Conservation (phyloP, 495 filamentous ascomycete genomes). For the Penicillium steckii region DNA sequence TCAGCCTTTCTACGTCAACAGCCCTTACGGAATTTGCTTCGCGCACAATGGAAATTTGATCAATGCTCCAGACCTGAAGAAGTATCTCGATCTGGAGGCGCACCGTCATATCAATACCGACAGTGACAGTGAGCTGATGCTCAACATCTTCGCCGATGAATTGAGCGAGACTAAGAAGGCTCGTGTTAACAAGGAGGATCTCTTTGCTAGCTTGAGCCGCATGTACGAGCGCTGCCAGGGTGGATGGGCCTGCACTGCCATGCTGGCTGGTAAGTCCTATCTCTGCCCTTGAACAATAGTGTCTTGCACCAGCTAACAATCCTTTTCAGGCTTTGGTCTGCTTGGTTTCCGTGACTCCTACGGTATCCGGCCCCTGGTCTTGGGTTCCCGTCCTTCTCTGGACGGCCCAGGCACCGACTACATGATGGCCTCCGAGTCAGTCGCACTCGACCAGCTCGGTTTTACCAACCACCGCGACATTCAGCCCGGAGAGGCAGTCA, state of each 20-base stretch:
- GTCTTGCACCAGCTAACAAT: constrained; percentile 13
- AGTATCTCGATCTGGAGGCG: constrained; percentile 80
- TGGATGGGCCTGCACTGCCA: constrained; percentile 84
- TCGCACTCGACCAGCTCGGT: constrained; percentile 84
- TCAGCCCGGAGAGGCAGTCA: constrained; percentile 87
- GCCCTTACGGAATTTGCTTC: constrained; percentile 74
- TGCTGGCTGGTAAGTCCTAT: constrained; percentile 72
- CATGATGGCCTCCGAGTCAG: constrained; percentile 97
- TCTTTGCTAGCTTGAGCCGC: constrained; percentile 72
- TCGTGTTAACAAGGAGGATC: constrained; percentile 86
- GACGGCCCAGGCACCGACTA: constrained; percentile 75
- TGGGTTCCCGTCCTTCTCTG: constrained; percentile 73
- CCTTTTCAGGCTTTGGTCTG: constrained; percentile 67
- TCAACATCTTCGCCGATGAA: constrained; percentile 93
- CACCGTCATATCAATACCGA: constrained; percentile 98
- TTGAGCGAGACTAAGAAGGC: constrained; percentile 95
- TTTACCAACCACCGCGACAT: constrained; percentile 83
- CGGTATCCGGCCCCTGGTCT: constrained; percentile 85
- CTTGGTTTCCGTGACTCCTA: constrained; percentile 86
- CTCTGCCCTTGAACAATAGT: background rate
- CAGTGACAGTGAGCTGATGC: constrained; percentile 89
- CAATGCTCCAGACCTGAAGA: constrained; percentile 78
- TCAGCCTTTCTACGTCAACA: constrained; percentile 89
- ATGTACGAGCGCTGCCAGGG: constrained; percentile 81
- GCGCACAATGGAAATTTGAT: constrained; percentile 91